Conservation (phyloP, 345 rosid genomes). For the Camelina sativa region DNA sequence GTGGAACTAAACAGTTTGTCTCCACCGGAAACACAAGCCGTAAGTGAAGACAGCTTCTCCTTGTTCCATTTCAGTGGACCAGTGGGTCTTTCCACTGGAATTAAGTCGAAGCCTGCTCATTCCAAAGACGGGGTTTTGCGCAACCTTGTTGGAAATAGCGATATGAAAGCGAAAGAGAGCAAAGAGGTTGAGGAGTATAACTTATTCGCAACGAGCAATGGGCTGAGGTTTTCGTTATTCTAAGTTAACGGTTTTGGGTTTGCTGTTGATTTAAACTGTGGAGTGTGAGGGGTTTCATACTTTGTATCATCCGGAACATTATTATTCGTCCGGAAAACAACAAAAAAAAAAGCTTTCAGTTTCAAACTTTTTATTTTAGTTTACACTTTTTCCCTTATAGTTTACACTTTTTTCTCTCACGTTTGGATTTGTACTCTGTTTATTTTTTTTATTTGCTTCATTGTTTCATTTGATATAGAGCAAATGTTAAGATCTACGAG, state of each 20-base stretch:
- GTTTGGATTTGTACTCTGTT: constrained; percentile 27
- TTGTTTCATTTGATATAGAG: constrained; percentile 29
- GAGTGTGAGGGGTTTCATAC: constrained; percentile 25
- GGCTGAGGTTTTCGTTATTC: constrained; percentile 71
- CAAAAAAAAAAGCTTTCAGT: neutral
- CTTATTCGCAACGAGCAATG: constrained; percentile 79
- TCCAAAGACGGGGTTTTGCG: constrained; percentile 56
- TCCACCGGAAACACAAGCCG: constrained; percentile 15
- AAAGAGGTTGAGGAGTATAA: constrained; percentile 79
- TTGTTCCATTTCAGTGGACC: constrained; percentile 93
- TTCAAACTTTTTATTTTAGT: constrained; percentile 12
- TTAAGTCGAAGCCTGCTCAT: constrained; percentile 48
- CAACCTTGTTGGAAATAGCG: constrained; percentile 47
- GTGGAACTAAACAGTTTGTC: constrained; percentile 20
- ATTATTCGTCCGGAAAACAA: constrained; percentile 25
- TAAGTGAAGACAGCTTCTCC: constrained; percentile 59
- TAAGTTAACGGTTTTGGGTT: constrained; percentile 48
- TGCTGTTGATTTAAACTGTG: constrained; percentile 27
- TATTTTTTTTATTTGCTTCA: neutral
- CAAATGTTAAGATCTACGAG: constrained; percentile 23
- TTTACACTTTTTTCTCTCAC: neutral
- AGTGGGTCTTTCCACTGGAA: constrained; percentile 60
- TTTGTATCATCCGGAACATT: constrained; percentile 36
- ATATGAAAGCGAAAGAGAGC: constrained; percentile 42
- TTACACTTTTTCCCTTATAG: constrained; percentile 12